Evolutionary conservation across 495 filamentous ascomycete species (phyloP), one percentile per base, ranked within the genome.

Genomic region (Trichocladium antarcticum): DNA sequence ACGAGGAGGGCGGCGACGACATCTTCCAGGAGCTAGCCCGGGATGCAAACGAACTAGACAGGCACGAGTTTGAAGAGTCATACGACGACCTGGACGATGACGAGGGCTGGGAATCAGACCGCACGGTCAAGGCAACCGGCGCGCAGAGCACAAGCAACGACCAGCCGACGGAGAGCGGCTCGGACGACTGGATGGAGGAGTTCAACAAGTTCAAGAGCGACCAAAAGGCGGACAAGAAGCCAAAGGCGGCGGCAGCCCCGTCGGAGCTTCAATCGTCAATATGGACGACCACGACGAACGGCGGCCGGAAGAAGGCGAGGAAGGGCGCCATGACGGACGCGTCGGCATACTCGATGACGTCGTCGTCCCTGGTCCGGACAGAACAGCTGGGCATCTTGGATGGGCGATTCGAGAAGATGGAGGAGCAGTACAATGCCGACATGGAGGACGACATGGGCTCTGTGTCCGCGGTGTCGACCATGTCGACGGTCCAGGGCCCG

Each of bases 281-380:
- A 52, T 79, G 87, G 70, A 90, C 87, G 12, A 86, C 82, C 17
- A 84, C 83, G 0, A 88, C 85, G 5, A 83, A 76, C 53, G 75
- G 76, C 22, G 77, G 80, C 14, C 79, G 85, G 1, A 71, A 74
- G 29, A 97, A 95, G 78, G 93, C 90, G 78, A 77, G 87, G 51
- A 92, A 89, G 66, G 88, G 88, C 38, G 89, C 92, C 16, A 63
- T 92, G 63, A 96, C 92, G 17, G 86, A 84, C 57, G 85, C 84
- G 1, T 90, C 90, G 6, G 76, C 77, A 14, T 97, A 95, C 69
- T 95, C 88, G n/a, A 99, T 97, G 93, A 89, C 84, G 0, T 94
- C 86, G 6, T 95, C 92, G 0, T 83, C 89, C 0, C 72, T 97
- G 6, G 78, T 83, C 17, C 79, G 93, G 36, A 97, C 90, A 1